Evolutionary conservation across 2,329 filamentous ascomycete genomes (phyloP), one percentile per base, ranked within the genome.

Genomic region (Stenocarpella maydis): DNA sequence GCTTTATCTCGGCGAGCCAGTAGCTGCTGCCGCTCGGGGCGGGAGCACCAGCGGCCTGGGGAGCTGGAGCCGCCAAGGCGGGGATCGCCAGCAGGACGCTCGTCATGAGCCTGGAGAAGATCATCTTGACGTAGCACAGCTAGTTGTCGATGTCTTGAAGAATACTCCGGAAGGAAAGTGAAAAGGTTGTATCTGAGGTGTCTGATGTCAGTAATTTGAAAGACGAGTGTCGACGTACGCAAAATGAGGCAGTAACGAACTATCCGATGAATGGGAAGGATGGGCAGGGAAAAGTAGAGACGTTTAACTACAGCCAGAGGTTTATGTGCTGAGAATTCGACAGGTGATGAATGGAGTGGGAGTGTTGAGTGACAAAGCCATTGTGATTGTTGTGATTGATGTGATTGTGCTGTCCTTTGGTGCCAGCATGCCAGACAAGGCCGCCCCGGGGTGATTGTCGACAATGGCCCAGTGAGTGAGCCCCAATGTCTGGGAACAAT

Each of bases 1-100:
- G 90, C 74, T 89, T 77, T 76, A 96, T 90, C 72, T 84, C 83
- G 43, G 87, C 85, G 68, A 96, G 79, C 93, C 93, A 97, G 85
- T 91, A 96, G 75, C 80, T 81, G 41, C 67, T 67, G 55, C 61
- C 17, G 19, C 67, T 55, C 7, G 50, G 1, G 34, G 65, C 55
- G 24, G 55, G 39, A 10, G 65, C 41, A 53, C 41, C 24, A 8
- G 39, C 14, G 12, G 68, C 45, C 55, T 67, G 63, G 12, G 69
- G 61, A 53, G 69, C 67, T 65, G 69, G 69, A n/a, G 67, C 67
- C 43, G 69, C 69, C 26, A 71, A 39, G 53, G 67, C 69, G 12
- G 69, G 69, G 54, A 71, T 55, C 21, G 69, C 69, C 69, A 71
- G 49, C 63, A 69, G n/a, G 54, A 69, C 63, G 69, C 61, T 63